Evolutionary conservation across 192 early-diverging fungal species (phyloP).

Genomic region (Phlyctochytrium arcticum): DNA sequence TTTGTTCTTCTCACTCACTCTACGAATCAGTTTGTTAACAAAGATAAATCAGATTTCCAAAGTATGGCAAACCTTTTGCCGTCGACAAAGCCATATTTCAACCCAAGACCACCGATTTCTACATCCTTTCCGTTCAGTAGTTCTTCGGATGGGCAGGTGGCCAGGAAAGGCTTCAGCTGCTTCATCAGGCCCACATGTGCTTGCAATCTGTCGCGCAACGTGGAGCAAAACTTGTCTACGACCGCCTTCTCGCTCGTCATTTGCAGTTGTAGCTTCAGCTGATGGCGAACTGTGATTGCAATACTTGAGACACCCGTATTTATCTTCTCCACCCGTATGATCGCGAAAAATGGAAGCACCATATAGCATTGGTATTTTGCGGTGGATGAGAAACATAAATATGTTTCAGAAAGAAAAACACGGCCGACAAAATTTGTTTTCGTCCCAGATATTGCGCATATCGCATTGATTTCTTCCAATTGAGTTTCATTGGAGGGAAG

Average conservation of each 20-base stretch:
- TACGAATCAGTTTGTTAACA: neutral
- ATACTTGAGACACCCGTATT: conserved; percentile 69
- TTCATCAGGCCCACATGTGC: conserved; percentile 73
- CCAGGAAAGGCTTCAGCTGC: conserved; percentile 69
- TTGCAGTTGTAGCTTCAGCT: conserved; percentile 81
- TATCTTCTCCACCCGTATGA: conserved; percentile 86
- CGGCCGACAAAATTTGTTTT: conserved; percentile 56
- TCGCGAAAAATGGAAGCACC: conserved; percentile 80
- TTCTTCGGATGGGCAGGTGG: conserved; percentile 79
- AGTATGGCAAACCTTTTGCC: conserved; percentile 60
- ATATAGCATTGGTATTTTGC: conserved; percentile 69
- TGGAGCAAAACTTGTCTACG: conserved; percentile 79
- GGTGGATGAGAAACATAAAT: conserved; percentile 74
- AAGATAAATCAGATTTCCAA: neutral
- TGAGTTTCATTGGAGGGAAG: conserved; percentile 75
- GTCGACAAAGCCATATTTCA: conserved; percentile 71
- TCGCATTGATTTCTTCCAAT: conserved; percentile 57
- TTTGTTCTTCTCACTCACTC: conserved; percentile 67
- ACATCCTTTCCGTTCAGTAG: conserved; percentile 56
- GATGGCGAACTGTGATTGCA: conserved; percentile 86
- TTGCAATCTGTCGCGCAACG: conserved; percentile 68
- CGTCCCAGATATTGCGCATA: conserved; percentile 53
- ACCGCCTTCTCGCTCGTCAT: conserved; percentile 60
- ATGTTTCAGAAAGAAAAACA: conserved; percentile 83
- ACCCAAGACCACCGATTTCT: conserved; percentile 58